A percentile compares a stretch with the other conserved stretches of the same genome.
phyloP scores from a whole-genome alignment of 2,329 filamentous ascomycete genomes.

The Chrysosporium keratinophilum region DNA sequence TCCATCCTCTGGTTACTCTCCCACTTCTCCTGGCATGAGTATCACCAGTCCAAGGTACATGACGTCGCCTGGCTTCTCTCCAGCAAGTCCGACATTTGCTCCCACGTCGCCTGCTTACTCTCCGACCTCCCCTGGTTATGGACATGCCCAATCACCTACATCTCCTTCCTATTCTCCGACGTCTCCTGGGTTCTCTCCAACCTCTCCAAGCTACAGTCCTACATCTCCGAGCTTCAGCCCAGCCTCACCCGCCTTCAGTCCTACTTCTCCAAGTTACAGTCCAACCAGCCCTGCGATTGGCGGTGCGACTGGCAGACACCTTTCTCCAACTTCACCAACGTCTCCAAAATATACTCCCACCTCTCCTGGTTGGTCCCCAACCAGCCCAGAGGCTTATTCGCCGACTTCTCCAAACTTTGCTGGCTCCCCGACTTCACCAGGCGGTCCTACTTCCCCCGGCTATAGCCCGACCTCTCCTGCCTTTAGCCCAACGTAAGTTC shows the following conservation, averaged over 20 bases:
- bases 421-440: constrained; percentile 36
- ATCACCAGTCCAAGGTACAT: constrained; percentile 48
- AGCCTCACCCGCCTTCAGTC: constrained; percentile 43
- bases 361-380: constrained; percentile 43
- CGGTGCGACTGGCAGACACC: constrained; percentile 30
- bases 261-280: constrained; percentile 50
- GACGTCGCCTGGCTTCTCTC: constrained; percentile 45
- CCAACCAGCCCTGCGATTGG: constrained; percentile 44
- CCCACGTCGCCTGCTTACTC: constrained; percentile 56
- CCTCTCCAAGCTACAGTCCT: constrained; percentile 51
- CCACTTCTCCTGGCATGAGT: constrained; percentile 59
- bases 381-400: constrained; percentile 41
- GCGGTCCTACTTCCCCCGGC: constrained; percentile 33
- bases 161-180: constrained; percentile 45
- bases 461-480: constrained; percentile 38
- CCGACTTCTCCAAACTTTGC: constrained; percentile 42
- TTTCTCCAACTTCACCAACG: constrained; percentile 40
- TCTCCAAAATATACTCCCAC: constrained; percentile 48
- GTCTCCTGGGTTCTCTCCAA: constrained; percentile 48
- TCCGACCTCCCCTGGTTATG: constrained; percentile 36
- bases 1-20: constrained; percentile 57
- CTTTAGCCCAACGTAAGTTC: constrained; percentile 35
- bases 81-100: constrained; percentile 44
- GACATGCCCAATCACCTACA: constrained; percentile 58
- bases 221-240: constrained; percentile 49